Evolutionary conservation across 495 filamentous ascomycete genomes (phyloP).

Genomic region (Penicillium herquei): DNA sequence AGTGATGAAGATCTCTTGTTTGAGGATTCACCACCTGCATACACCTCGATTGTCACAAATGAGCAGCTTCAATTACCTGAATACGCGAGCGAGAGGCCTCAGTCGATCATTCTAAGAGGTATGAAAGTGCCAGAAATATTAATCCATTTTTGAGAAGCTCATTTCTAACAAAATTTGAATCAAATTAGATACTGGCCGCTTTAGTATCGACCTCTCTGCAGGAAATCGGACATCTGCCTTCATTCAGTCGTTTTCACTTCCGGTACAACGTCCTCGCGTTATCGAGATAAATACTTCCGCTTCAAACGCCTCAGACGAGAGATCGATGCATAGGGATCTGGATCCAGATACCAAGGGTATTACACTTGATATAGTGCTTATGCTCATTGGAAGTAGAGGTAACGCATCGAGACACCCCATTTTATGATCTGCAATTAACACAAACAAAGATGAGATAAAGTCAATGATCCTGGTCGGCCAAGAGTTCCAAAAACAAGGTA

Average conservation of each 20-base stretch:
- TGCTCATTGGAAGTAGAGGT: conserved; percentile 13
- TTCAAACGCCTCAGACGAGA: neutral
- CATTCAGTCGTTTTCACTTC: neutral
- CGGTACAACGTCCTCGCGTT: neutral
- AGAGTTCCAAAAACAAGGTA: neutral
- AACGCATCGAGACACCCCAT: neutral
- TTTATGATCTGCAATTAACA: neutral
- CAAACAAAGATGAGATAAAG: conserved; percentile 5
- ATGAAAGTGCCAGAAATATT: neutral
- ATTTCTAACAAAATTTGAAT: neutral
- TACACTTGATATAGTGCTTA: conserved; percentile 6
- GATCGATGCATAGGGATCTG: neutral
- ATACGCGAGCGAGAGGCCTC: neutral
- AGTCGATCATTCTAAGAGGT: neutral
- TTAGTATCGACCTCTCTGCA: neutral
- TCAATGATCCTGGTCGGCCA: conserved; percentile 3
- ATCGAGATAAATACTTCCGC: neutral
- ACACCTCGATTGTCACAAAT: neutral
- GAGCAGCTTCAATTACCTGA: neutral
- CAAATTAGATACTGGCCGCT: neutral
- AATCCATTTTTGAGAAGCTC: neutral
- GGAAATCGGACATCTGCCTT: neutral
- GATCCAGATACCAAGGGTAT: neutral
- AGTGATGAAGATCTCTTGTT: neutral
- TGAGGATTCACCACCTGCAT: neutral